phyloP scores from a whole-genome alignment of 768 basidiomycete species.

The Tylopilus vinaceipallidus region DNA sequence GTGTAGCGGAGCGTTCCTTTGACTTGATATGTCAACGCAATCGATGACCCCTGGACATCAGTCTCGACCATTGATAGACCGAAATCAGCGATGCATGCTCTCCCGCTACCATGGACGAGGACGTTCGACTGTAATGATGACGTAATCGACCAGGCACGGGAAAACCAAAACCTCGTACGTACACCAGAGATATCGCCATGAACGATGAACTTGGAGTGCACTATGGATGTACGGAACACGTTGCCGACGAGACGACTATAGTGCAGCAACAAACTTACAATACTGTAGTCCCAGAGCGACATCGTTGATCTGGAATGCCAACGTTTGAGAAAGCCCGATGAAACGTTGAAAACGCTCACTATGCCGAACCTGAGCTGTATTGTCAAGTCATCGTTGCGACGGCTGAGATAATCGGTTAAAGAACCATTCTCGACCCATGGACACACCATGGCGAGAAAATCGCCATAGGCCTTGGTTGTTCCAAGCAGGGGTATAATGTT shows the following conservation, averaged over 20 bases:
- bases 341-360: slow-evolving; percentile 5
- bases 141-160: neutral
- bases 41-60: slow-evolving; percentile 32
- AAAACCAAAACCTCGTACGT: neutral
- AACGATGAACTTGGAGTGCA: slow-evolving; percentile 20
- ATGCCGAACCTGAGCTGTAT: slow-evolving; percentile 10
- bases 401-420: slow-evolving; percentile 24
- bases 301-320: slow-evolving; percentile 19
- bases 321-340: neutral
- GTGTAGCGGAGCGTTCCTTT: slow-evolving; percentile 50
- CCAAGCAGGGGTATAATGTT: slow-evolving; percentile 34
- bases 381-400: slow-evolving; percentile 11
- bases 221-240: neutral
- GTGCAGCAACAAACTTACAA: slow-evolving; percentile 4
- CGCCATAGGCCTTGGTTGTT: slow-evolving; percentile 27
- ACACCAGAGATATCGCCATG: slow-evolving; percentile 33
- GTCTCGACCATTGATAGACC: slow-evolving; percentile 42
- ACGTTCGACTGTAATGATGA: slow-evolving; percentile 38
- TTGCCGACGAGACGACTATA: neutral
- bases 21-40: slow-evolving; percentile 30
- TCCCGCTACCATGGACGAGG: slow-evolving; percentile 40
- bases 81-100: slow-evolving; percentile 45
- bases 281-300: slow-evolving; percentile 29
- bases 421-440: slow-evolving; percentile 33
- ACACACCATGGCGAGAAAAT: slow-evolving; percentile 32